phyloP scores from a whole-genome alignment of 73 alveolate genomes.

The Tetrahymena elliotti region DNA sequence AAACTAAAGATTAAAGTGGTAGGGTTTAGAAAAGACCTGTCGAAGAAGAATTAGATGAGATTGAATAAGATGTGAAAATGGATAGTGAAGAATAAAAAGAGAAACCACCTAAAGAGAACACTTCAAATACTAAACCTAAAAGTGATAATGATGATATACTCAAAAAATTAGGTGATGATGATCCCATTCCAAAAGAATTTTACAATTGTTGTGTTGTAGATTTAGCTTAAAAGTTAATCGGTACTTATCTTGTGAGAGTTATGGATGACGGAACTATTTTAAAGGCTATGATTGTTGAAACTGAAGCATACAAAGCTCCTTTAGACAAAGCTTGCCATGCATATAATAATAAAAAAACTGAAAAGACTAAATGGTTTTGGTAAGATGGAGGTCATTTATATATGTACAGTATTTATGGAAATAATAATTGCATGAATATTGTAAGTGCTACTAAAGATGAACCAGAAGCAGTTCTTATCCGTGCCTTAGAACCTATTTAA shows the following conservation, averaged over 20 bases:
- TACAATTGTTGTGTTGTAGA: background rate
- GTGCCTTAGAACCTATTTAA: slow-evolving; percentile 12
- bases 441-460: slow-evolving; percentile 21
- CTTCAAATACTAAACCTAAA: background rate
- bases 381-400: slow-evolving; percentile 39
- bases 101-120: background rate
- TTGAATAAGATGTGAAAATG: background rate
- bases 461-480: slow-evolving; percentile 35
- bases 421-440: slow-evolving; percentile 24
- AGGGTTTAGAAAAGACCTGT: background rate
- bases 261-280: background rate
- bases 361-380: slow-evolving; percentile 31
- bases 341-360: slow-evolving; percentile 31
- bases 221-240: background rate
- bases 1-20: background rate
- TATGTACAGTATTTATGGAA: slow-evolving; percentile 27
- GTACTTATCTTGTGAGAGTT: background rate
- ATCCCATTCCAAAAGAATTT: background rate
- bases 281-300: slow-evolving; percentile 24
- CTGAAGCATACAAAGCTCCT: slow-evolving; percentile 43
- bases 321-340: slow-evolving; percentile 41
- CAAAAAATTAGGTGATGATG: background rate
- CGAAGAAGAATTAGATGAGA: background rate
- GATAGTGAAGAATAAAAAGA: background rate
- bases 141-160: background rate